Conservation (phyloP, 306 rosid species). For the Vachellia pachyceras region DNA sequence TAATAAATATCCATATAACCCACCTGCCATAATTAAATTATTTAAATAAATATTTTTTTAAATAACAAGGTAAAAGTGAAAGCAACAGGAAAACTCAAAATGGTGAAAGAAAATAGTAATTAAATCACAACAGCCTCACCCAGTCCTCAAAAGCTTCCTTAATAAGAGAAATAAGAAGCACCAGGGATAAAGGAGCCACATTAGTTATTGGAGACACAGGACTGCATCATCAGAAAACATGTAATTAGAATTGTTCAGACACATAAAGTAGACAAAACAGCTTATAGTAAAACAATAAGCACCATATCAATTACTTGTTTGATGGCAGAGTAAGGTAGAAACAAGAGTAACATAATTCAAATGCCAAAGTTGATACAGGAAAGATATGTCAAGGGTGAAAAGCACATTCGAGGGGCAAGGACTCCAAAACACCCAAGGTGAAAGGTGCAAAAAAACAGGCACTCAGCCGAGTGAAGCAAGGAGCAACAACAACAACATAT, state of each 20-base stretch:
- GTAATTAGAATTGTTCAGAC: conserved; percentile 27
- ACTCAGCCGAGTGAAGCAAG: neutral
- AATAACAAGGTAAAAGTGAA: neutral
- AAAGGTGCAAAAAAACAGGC: neutral
- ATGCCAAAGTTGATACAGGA: conserved; percentile 3
- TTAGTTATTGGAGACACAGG: conserved; percentile 91
- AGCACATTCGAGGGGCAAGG: neutral
- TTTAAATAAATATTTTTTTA: neutral
- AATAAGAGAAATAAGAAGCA: conserved; percentile 84
- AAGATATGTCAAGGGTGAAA: neutral
- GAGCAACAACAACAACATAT: neutral
- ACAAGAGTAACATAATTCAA: conserved; percentile 24
- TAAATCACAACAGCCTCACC: conserved; percentile 55
- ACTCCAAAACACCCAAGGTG: neutral
- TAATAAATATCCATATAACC: conserved; percentile 5
- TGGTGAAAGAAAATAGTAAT: neutral
- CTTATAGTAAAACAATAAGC: conserved; percentile 17
- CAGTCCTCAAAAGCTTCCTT: conserved; percentile 98
- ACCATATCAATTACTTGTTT: conserved; percentile 27
- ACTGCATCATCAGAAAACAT: conserved; percentile 63
- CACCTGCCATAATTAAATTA: conserved; percentile 14
- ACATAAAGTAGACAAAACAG: conserved; percentile 6
- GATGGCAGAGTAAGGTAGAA: neutral
- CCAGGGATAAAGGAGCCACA: conserved; percentile 86
- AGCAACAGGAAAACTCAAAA: neutral